phyloP scores from a whole-genome alignment of 1,284 basidiomycete genomes.

The Marasmius fiardii region DNA sequence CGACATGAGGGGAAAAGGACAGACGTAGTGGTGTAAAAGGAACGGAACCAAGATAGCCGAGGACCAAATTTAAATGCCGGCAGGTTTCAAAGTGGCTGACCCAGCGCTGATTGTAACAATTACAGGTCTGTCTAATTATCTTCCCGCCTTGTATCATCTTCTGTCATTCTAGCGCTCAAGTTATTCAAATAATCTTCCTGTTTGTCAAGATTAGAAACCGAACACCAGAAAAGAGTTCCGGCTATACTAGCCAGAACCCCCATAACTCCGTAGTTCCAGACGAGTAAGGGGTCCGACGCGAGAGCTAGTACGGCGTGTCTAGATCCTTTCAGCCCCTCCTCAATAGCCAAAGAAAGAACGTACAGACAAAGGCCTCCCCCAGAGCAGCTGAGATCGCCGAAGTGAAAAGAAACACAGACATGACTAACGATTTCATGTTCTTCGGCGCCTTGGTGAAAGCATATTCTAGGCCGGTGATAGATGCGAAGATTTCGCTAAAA shows the following conservation, averaged over 20 bases:
- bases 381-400: slow-evolving; percentile 62
- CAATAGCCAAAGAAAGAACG: slow-evolving; percentile 42
- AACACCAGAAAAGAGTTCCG: slow-evolving; percentile 45
- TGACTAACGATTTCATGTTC: slow-evolving; percentile 80
- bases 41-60: too few species aligned
- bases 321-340: slow-evolving; percentile 15
- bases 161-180: background rate
- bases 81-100: too few species aligned
- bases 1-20: background rate
- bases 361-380: slow-evolving; percentile 67
- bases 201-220: slow-evolving; percentile 44
- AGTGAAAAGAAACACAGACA: slow-evolving; percentile 72
- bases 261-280: slow-evolving; percentile 32
- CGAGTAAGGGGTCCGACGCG: slow-evolving; percentile 31
- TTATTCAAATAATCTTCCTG: background rate
- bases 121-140: too few species aligned
- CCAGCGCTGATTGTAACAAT: too few species aligned
- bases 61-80: too few species aligned
- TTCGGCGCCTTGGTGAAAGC: slow-evolving; percentile 85
- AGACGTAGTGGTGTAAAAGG: too few species aligned
- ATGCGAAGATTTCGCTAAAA: slow-evolving; percentile 78
- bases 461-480: slow-evolving; percentile 84
- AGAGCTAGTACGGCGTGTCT: slow-evolving; percentile 24
- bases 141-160: too few species aligned
- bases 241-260: slow-evolving; percentile 21